Base-by-base conservation (phyloP, 1,284 basidiomycete genomes). In the Heterobasidion parviporum region DNA sequence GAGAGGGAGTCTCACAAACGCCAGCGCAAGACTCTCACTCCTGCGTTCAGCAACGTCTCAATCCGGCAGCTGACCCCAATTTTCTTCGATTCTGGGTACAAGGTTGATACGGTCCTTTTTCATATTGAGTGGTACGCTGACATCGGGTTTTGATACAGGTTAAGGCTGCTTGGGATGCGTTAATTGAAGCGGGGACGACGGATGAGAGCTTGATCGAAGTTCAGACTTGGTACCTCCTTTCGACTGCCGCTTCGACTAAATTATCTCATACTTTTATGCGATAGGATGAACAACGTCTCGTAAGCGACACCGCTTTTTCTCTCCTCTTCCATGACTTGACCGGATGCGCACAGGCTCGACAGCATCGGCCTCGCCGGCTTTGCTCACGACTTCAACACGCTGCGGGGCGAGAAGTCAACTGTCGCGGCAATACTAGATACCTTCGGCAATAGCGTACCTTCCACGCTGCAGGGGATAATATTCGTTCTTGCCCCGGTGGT, bases 321-420 rank as follows among this genome's bases (percentile, higher is more conserved):
- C 7, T 32, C 16, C 47, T 49, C 20, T 12, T 49, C 3, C 5
- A 6, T 26, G 26, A 26, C 8, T 41, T 41, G 38, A 41, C 3
- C 38, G 38, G n/a, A 41, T 26, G 26, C 5, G 26, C 9, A 3
- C 56, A 82, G 81, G 1, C 71, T 83, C 7, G 82, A 85, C 64
- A 76, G 75, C 3, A 73, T 85, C 54, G 82, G 83, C 1, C 80
- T 83, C 51, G 79, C 80, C 0, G 74, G 75, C 0, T 77, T 85
- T 61, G 76, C 77, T 0, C 79, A 83, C 63, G 74, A 83, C 60
- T 84, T 85, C 60, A 73, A 74, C 4, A 69, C 79, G 0, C 68
- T 85, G 18, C 72, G 78, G 6, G 81, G 79, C 8, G 70, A 78
- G 60, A 61, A 64, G 2, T 70, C 76, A 1, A 57, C 71, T 3